Base-by-base conservation (phyloP, 768 basidiomycete genomes). In the Boletus tylopilopsis region DNA sequence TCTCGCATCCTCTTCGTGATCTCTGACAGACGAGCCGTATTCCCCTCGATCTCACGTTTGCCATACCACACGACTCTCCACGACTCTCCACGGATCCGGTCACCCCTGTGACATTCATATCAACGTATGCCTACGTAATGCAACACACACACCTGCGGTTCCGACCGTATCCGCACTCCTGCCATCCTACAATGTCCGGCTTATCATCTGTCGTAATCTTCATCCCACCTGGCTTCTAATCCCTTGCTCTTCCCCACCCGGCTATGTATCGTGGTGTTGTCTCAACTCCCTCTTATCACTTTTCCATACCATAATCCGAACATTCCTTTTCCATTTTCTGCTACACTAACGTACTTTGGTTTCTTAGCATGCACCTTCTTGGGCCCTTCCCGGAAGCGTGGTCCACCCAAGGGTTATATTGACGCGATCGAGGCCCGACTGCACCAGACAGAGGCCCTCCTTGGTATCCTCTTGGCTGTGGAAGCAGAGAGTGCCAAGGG, bases 401-500 rank as follows among this genome's bases (percentile, higher is more conserved):
- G 91, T 2, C 87, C 88, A 4, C 88, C 90, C n/a, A 91, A 90
- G 63, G 92, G 92, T 1, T 95, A 95, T 73, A 94, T 95, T 62
- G 91, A 94, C 61, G 91, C 91, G 24, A 92, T 95, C 58, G 92
- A 95, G 69, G 87, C 88, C 13, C 81, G 90, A 13, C 72, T 95
- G 6, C 93, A 95, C 58, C 90, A 94, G 62, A 90, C 91, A 16
- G 92, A 95, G 65, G 92, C 92, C 0, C 74, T 95, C 35, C 74
- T 95, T 24, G 93, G 91, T 45, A 86, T 92, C 50, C 72, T 94
- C 45, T 73, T 94, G 33, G 75, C 83, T 38, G 61, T 69, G 21
- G 67, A 70, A 43, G 60, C 67, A 27, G 64, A 61, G 3, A 58
- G 55, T 32, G 23, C 55, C 35, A 56, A 60, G 36, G 38, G n/a